Evolutionary conservation across 441 rosid species (phyloP), one percentile per base, ranked within the genome.

Genomic region (Croton setiger): DNA sequence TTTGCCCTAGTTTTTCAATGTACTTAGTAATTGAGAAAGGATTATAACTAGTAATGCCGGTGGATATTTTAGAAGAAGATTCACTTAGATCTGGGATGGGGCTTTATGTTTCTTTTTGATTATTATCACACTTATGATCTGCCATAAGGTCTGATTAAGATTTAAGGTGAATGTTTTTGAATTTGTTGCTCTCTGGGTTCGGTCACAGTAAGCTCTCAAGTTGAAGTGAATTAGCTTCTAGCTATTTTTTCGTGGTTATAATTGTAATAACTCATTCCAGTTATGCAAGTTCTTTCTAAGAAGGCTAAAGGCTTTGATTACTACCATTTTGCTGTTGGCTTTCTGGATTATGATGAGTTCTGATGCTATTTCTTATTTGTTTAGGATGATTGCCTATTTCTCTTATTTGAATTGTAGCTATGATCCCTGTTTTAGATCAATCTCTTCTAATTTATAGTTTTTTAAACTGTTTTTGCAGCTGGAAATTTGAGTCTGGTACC

Each of bases 401-500:
- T 72, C 54, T 43, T 51, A 10, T 35, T 51, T 52, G 27, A 18
- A 27, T n/a, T 71, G 65, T 37, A 0, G 49, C 43, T 51, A 27
- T 27, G 31, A 27, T 27, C 31, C 39, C 33, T 70, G 43, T 5
- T 36, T 12, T 18, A 5, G 45, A 4, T 56, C 51, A 9, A 12
- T 39, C 3, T 57, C 31, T 27, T 27, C 31, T 27, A 27, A 27
- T 66, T 73, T 13, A 1, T 60, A 41, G 5, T n/a, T 57, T 44
- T 39, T 54, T 2, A 10, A 23, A 61, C 4, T 54, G 4, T 60
- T 43, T 52, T 73, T 73, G 85, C 88, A 80, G 85, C 81, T 72
- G 86, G 89, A 76, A 91, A 82, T 80, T 71, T 67, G 77, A 79
- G 88, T 80, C 64, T 75, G 52, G 81, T 76, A 63, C 85, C 89